These are phyloP conservation scores for Haplosporangium gracile DNA, from an alignment of 192 early-diverging fungal genomes.

Conservation along the genomic window DNA sequence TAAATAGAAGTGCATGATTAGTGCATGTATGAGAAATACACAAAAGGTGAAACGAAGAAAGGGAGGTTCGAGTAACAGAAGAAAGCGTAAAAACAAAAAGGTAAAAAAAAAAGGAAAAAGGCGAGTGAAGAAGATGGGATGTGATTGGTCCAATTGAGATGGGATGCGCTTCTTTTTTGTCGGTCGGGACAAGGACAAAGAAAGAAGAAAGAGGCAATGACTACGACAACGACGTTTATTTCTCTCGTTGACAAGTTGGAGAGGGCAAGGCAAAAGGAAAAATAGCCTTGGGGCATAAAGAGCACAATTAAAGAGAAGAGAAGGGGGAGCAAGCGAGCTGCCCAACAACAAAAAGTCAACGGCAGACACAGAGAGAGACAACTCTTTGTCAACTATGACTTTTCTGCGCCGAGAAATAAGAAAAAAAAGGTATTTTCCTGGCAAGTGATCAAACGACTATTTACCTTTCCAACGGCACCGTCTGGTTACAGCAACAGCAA, in stretches of 20 bases:
- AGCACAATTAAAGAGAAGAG: background rate
- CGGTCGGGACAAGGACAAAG: background rate
- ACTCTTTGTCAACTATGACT: background rate
- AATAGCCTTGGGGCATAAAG: background rate
- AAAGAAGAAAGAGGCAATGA: too few relatives aligned
- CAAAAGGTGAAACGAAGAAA: slow-evolving; percentile 6
- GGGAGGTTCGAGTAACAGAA: background rate
- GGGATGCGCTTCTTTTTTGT: slow-evolving; percentile 9
- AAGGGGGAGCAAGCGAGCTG: background rate
- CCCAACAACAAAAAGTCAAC: background rate
- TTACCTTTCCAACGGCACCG: slow-evolving; percentile 29
- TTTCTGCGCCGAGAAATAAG: background rate
- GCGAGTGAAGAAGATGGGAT: background rate
- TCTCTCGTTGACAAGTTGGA: background rate
- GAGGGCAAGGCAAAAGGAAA: background rate
- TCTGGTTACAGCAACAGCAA: slow-evolving; percentile 2
- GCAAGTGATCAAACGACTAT: background rate
- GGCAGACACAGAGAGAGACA: background rate
- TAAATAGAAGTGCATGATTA: too few relatives aligned
- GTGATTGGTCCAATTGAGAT: slow-evolving; percentile 3
- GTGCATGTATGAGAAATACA: background rate
- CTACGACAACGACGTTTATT: background rate
- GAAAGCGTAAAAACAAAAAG: background rate
- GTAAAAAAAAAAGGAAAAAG: background rate
- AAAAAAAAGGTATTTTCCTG: background rate